A percentile compares a stretch with the other conserved stretches of the same genome.
Evolutionary conservation across 129 eudicot species (phyloP).

Genomic region (Escallonia herrerae): DNA sequence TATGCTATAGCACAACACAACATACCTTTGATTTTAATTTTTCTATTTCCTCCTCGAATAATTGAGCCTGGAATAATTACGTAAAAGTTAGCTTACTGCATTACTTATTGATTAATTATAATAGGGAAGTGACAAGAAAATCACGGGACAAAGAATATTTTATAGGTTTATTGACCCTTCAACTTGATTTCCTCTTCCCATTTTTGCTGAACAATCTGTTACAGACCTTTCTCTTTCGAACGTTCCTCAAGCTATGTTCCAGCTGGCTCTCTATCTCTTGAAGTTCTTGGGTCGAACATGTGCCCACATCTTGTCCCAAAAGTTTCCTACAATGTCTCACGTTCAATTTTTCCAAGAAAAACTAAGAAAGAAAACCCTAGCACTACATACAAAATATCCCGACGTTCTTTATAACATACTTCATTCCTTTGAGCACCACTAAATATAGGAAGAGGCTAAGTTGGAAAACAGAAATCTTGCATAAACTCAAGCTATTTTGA

Average conservation of each 20-base stretch:
- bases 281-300: slow-evolving; percentile 45
- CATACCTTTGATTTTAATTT: slow-evolving; percentile 44
- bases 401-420: no score
- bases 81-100: not conserved
- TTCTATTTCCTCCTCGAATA: slow-evolving; percentile 44
- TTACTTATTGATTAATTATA: no score
- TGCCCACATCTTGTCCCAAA: slow-evolving; percentile 43
- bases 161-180: no score
- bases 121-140: no score
- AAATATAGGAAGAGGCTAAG: no score
- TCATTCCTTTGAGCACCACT: no score
- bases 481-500: no score
- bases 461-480: no score
- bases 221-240: slow-evolving; percentile 49
- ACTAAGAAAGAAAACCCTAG: not conserved
- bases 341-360: not conserved
- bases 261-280: slow-evolving; percentile 32
- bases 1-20: not conserved
- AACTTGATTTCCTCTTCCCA: no score
- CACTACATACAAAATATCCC: not conserved
- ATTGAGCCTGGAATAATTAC: slow-evolving; percentile 29
- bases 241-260: slow-evolving; percentile 39
- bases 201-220: not conserved
- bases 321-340: slow-evolving; percentile 29
- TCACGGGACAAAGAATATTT: not conserved